Percentiles rank a stretch among this genome's conserved stretches.
Evolutionary conservation across 176 grass and related monocot genomes (phyloP).

Genomic region (Oryza nivara): DNA sequence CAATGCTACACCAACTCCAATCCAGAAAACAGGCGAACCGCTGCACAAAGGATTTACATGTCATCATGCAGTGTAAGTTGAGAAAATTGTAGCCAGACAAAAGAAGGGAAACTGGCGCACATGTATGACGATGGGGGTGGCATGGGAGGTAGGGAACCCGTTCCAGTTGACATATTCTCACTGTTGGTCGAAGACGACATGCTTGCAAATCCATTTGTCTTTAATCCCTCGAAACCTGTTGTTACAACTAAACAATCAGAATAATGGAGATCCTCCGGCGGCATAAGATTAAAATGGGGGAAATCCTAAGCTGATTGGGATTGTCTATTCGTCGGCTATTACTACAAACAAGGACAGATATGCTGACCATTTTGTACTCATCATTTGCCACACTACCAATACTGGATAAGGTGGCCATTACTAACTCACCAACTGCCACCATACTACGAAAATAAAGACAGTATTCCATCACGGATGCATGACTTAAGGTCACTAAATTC

Average conservation of each 20-base stretch:
- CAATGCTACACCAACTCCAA: conserved; percentile 90
- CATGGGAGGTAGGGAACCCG: conserved; percentile 51
- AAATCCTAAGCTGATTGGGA: neutral
- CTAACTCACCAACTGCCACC: neutral
- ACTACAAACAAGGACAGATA: conserved; percentile 5
- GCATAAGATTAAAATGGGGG: conserved; percentile 6
- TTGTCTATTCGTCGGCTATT: neutral
- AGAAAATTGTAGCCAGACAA: neutral
- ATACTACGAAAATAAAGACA: neutral
- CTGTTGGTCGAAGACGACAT: conserved; percentile 65
- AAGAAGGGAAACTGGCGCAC: conserved; percentile 45
- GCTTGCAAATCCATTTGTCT: conserved; percentile 64
- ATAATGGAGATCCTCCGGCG: neutral
- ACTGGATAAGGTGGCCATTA: conserved; percentile 2
- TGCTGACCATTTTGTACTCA: neutral
- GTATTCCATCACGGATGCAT: neutral
- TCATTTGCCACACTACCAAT: neutral
- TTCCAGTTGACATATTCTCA: conserved; percentile 59
- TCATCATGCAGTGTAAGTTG: neutral
- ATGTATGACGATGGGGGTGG: conserved; percentile 53
- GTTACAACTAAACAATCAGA: conserved; percentile 13
- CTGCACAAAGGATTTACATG: conserved; percentile 51
- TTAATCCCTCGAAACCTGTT: conserved; percentile 51
- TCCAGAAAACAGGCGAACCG: conserved; percentile 95
- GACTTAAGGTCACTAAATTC: neutral